Evolutionary conservation across 106 monocot genomes (phyloP).

Genomic region (Dendrobium catenatum): DNA sequence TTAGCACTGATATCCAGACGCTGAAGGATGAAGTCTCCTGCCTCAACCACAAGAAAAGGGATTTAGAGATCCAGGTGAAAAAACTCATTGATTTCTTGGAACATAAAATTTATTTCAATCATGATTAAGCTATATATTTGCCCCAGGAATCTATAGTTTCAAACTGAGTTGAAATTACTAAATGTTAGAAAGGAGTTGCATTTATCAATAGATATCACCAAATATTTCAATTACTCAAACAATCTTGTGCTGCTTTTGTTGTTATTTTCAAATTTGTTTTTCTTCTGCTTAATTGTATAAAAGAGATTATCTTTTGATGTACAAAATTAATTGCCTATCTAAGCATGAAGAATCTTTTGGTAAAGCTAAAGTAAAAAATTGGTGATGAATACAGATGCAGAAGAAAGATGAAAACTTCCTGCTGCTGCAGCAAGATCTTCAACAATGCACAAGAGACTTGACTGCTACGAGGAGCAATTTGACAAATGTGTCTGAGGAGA

Average conservation of each 20-base stretch:
- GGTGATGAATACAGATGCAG: constrained; percentile 33
- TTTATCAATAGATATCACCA: not conserved
- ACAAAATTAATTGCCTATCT: too few relatives aligned
- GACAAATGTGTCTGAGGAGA: constrained; percentile 51
- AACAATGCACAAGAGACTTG: constrained; percentile 51
- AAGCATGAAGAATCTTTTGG: too few relatives aligned
- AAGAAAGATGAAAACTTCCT: constrained; percentile 58
- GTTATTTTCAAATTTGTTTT: not conserved
- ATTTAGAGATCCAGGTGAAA: constrained; percentile 65
- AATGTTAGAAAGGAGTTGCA: not conserved
- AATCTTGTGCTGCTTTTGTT: too few relatives aligned
- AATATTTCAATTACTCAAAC: not conserved
- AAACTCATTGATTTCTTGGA: not conserved
- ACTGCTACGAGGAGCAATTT: constrained; percentile 26
- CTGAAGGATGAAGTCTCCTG: constrained; percentile 61
- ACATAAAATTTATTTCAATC: not conserved
- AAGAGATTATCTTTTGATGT: too few relatives aligned
- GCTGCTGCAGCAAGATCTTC: constrained; percentile 50
- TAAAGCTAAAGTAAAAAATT: not conserved
- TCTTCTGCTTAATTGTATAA: not conserved
- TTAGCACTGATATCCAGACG: constrained; percentile 47
- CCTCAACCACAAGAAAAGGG: constrained; percentile 53
- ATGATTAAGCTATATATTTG: not conserved
- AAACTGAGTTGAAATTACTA: not conserved
- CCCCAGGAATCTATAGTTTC: not conserved